These are phyloP conservation scores for Hemileccinum rubropunctum DNA, from an alignment of 768 basidiomycete genomes.

Conservation along the genomic window DNA sequence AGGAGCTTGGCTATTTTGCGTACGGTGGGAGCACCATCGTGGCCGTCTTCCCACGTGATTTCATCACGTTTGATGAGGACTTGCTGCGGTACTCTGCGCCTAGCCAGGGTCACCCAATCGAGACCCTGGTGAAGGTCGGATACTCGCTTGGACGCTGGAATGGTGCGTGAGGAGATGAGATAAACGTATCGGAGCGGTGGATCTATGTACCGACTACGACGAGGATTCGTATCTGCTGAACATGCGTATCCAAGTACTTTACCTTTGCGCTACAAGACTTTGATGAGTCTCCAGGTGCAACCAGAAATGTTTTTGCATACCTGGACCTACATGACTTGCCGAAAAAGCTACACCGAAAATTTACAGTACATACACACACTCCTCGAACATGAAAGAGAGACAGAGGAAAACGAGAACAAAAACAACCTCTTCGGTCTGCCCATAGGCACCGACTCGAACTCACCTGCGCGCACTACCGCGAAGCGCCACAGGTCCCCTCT, in stretches of 20 bases:
- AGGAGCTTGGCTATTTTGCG: constrained; percentile 64
- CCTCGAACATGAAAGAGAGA: not conserved
- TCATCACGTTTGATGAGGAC: constrained; percentile 61
- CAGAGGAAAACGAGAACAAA: not conserved
- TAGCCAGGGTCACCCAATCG: constrained; percentile 39
- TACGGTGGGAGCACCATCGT: constrained; percentile 80
- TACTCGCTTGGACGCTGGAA: constrained; percentile 28
- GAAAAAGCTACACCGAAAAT: not conserved
- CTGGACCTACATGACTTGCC: not conserved
- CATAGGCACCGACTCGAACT: not conserved
- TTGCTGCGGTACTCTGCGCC: constrained; percentile 50
- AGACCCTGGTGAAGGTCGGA: constrained; percentile 59
- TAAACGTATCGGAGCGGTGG: too few species aligned
- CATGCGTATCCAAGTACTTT: too few species aligned
- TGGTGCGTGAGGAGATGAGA: constrained; percentile 5
- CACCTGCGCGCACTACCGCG: not conserved
- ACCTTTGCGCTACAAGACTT: too few species aligned
- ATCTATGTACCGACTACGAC: too few species aligned
- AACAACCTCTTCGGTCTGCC: not conserved
- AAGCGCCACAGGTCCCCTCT: not conserved
- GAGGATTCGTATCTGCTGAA: too few species aligned
- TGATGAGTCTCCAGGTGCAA: too few species aligned
- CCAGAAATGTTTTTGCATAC: too few species aligned
- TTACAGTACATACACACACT: not conserved
- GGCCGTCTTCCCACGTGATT: constrained; percentile 52